Evolutionary conservation across 306 rosid species (phyloP), one percentile per base, ranked within the genome.

Genomic region (Casuarina equisetifolia): DNA sequence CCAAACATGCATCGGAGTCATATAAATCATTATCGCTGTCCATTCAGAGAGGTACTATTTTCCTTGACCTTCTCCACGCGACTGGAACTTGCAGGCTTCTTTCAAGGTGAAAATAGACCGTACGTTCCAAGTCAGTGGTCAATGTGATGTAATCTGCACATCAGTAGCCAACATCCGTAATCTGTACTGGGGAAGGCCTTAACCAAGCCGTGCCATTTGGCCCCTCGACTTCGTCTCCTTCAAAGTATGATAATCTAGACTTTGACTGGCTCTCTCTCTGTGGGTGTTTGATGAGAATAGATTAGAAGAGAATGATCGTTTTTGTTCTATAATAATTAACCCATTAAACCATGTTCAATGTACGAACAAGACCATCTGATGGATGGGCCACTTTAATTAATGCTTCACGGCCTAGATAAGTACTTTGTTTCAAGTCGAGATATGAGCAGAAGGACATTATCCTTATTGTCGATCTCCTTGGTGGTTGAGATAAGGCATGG

Each of bases 381-480:
- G 6, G 64, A 84, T 69, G 87, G 91, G 70, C 88, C 87, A 74
- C 73, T 68, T 78, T 78, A 67, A 78, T 87, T 78, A 64, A 71
- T 84, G 82, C 76, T 57, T 40, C 3, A 48, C 17, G 76, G 72
- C 85, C 53, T 67, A 74, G 85, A 85, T 32, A 82, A 76, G 79
- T 84, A 63, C 91, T 69, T 51, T 86, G 91, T 72, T 86, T 82
- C 77, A 62, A 15, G 45, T 36, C 71, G 25, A 81, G 85, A 76
- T 74, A 85, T 73, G 83, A 79, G 78, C 71, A 42, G 70, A 72
- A 79, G 78, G 52, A 72, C 83, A 75, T 78, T 76, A 77, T 78
- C 86, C 70, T 20, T 76, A 57, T 54, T 72, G 25, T 69, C 73
- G 55, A 55, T 68, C 73, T 64, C 69, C 59, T 40, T 32, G 84